phyloP scores from a whole-genome alignment of 2,329 filamentous ascomycete species.

The Diaporthe humulicola region DNA sequence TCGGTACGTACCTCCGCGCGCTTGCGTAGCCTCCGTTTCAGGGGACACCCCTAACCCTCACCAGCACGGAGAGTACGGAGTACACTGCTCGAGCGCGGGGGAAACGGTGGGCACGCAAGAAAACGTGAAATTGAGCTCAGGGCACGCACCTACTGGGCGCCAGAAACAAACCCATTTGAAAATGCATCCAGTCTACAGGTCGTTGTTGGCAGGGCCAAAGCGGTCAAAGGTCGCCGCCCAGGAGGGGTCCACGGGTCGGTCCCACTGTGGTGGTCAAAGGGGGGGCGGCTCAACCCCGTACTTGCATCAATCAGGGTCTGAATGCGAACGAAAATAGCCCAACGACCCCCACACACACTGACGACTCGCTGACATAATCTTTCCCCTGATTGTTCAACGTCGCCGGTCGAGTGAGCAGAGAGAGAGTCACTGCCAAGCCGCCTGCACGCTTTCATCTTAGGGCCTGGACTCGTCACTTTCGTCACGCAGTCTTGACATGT shows the following conservation, averaged over 20 bases:
- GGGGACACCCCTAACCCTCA: slow-evolving; percentile 1
- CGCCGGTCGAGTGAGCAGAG: neutral
- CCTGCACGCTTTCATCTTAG: too few species aligned
- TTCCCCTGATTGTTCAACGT: slow-evolving; percentile 4
- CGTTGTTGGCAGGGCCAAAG: neutral
- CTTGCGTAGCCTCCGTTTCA: slow-evolving; percentile 24
- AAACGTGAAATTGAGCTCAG: neutral
- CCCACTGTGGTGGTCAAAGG: slow-evolving; percentile 4
- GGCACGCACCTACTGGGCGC: neutral
- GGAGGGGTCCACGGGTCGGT: neutral
- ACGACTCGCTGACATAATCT: slow-evolving; percentile 4
- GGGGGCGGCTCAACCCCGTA: slow-evolving; percentile 9
- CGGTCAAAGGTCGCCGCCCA: slow-evolving; percentile 14
- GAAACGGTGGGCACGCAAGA: neutral
- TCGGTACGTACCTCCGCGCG: neutral
- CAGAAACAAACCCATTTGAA: neutral
- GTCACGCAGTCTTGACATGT: neutral
- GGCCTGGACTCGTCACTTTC: too few species aligned
- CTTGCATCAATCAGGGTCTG: neutral
- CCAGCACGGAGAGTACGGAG: accelerated
- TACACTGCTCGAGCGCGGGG: neutral
- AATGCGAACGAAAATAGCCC: slow-evolving; percentile 2
- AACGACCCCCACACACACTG: neutral
- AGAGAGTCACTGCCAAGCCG: neutral
- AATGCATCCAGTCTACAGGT: neutral